Conservation (phyloP, 164 flowering plant genomes). For the Tetracentron sinense region DNA sequence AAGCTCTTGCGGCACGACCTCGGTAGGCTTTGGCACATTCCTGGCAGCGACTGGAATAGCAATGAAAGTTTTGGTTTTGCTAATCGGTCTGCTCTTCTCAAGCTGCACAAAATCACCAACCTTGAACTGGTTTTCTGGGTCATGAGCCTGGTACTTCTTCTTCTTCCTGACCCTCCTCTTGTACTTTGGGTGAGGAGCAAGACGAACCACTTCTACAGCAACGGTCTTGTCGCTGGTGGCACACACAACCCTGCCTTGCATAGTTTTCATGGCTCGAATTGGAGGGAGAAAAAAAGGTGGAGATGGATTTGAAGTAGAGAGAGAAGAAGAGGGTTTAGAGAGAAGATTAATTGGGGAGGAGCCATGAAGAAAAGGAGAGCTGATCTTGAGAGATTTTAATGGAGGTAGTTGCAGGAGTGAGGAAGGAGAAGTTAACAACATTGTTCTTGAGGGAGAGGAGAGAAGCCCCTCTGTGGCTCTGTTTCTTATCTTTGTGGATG, state of each 20-base stretch:
- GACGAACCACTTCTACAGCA: conserved; percentile 62
- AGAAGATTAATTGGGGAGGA: conserved; percentile 36
- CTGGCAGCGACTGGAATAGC: conserved; percentile 45
- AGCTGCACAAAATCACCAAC: no score
- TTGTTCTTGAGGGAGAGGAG: background rate
- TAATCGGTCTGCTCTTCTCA: conserved; percentile 83
- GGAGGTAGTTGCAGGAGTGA: conserved; percentile 36
- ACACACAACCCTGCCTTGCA: conserved; percentile 78
- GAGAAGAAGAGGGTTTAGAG: conserved; percentile 36
- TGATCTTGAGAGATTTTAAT: conserved; percentile 38
- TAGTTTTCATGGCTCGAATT: conserved; percentile 56
- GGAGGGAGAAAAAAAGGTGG: conserved; percentile 30
- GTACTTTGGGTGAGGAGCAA: conserved; percentile 87
- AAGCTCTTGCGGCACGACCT: conserved; percentile 32
- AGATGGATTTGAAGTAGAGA: conserved; percentile 19
- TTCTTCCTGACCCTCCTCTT: conserved; percentile 72
- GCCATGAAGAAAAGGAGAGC: conserved; percentile 62
- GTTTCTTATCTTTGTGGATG: background rate
- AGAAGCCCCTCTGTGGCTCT: background rate
- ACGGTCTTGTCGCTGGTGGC: conserved; percentile 84
- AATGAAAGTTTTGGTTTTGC: conserved; percentile 75
- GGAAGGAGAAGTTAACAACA: conserved; percentile 23
- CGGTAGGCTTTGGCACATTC: conserved; percentile 21
- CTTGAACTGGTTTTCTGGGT: conserved; percentile 74
- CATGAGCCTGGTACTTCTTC: conserved; percentile 97